Conservation (phyloP, 192 early-diverging fungal genomes). For the Backusella australiensis region DNA sequence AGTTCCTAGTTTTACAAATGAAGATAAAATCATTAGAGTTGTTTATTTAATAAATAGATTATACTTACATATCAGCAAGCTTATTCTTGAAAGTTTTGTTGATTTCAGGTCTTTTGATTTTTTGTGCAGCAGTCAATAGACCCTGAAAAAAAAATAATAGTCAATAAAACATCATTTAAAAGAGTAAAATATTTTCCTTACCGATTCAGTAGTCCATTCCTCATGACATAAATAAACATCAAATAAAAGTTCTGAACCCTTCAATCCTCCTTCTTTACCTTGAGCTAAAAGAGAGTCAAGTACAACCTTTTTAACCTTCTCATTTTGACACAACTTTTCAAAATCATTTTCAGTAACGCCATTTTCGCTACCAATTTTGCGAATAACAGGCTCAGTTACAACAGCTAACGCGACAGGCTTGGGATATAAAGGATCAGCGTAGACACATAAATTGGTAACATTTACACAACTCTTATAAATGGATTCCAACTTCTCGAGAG, state of each 20-base stretch:
- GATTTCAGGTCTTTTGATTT: slow-evolving; percentile 82
- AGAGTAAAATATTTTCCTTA: slow-evolving; percentile 29
- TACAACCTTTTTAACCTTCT: slow-evolving; percentile 53
- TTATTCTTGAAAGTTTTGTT: slow-evolving; percentile 56
- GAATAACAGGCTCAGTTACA: slow-evolving; percentile 58
- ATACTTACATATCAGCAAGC: slow-evolving; percentile 51
- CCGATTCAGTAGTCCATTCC: slow-evolving; percentile 91
- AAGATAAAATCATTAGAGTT: neutral
- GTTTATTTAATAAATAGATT: neutral
- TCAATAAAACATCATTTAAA: neutral
- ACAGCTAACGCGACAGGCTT: slow-evolving; percentile 75
- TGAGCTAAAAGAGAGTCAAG: slow-evolving; percentile 42
- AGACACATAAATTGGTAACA: slow-evolving; percentile 76
- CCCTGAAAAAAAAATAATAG: slow-evolving; percentile 32
- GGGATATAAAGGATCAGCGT: slow-evolving; percentile 67
- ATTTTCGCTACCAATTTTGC: slow-evolving; percentile 45
- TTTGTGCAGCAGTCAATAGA: slow-evolving; percentile 85
- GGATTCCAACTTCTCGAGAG: slow-evolving; percentile 90
- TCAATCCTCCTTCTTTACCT: slow-evolving; percentile 66
- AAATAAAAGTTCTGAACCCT: slow-evolving; percentile 69
- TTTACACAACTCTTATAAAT: slow-evolving; percentile 74
- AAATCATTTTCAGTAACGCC: slow-evolving; percentile 44
- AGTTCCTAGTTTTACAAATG: neutral
- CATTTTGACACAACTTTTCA: slow-evolving; percentile 51
- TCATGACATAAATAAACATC: slow-evolving; percentile 63